These are phyloP conservation scores for Boletus rufocinnamomeus DNA, from an alignment of 768 basidiomycete species.

Conservation along the genomic window DNA sequence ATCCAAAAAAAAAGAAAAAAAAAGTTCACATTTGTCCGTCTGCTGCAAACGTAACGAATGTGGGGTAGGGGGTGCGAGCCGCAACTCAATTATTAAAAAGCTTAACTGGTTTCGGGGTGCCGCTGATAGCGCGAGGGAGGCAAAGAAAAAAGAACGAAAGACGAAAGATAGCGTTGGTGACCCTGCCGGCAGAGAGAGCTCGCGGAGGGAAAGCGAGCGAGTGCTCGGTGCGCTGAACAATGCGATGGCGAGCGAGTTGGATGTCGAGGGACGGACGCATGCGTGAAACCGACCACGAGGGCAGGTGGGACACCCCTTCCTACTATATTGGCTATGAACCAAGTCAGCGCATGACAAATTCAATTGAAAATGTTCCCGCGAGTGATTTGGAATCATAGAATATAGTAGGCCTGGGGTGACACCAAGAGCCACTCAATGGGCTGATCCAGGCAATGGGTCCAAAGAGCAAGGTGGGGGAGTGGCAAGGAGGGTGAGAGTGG, in stretches of 20 bases:
- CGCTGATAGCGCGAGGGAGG: not conserved
- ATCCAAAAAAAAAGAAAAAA: not conserved
- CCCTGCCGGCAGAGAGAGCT: too few species aligned
- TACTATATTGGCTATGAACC: conserved; percentile 66
- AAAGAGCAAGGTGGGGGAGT: not conserved
- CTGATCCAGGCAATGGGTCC: conserved; percentile 14
- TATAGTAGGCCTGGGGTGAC: conserved; percentile 35
- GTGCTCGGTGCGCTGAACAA: not conserved
- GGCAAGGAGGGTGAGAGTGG: not conserved
- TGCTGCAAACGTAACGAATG: conserved; percentile 10
- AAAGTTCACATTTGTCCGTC: not conserved
- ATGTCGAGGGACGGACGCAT: not conserved
- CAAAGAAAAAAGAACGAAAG: not conserved
- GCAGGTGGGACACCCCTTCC: conserved; percentile 41
- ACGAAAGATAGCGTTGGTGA: not conserved
- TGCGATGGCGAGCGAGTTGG: not conserved
- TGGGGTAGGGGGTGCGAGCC: conserved; percentile 19
- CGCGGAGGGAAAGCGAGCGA: not conserved
- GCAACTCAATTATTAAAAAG: conserved; percentile 32
- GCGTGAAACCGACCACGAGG: conserved; percentile 12
- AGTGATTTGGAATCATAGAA: conserved; percentile 43
- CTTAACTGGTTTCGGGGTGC: conserved; percentile 14
- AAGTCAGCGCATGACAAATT: conserved; percentile 38
- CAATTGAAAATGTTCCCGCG: conserved; percentile 35
- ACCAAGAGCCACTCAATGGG: conserved; percentile 25